These are phyloP conservation scores for Ramaria rubella DNA, from an alignment of 768 basidiomycete genomes.

Conservation along the genomic window DNA sequence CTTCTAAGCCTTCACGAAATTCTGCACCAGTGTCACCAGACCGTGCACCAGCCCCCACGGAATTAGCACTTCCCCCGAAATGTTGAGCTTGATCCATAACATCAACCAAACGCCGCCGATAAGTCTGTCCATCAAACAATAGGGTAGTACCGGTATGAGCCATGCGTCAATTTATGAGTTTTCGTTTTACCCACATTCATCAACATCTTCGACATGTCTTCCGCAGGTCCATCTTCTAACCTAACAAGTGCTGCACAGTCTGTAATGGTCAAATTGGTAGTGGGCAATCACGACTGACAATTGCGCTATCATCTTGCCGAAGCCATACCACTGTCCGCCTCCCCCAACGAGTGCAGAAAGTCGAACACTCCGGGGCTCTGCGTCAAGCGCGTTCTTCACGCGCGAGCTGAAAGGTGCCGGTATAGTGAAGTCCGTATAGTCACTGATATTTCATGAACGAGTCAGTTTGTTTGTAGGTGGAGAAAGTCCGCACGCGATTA, in stretches of 20 bases:
- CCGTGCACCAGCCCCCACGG: constrained; percentile 43
- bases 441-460: constrained; percentile 36
- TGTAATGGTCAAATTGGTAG: not conserved
- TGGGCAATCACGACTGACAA: constrained; percentile 45
- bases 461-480: not conserved
- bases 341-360: constrained; percentile 79
- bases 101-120: constrained; percentile 69
- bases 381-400: constrained; percentile 82
- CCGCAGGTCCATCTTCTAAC: constrained; percentile 66
- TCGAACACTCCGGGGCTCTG: constrained; percentile 80
- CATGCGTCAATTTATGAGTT: constrained; percentile 13
- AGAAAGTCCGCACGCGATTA: constrained; percentile 55
- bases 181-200: constrained; percentile 47
- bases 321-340: constrained; percentile 88
- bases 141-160: not conserved
- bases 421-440: constrained; percentile 85
- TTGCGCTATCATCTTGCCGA: constrained; percentile 79
- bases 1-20: constrained; percentile 88
- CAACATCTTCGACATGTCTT: constrained; percentile 65
- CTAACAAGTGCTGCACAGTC: constrained; percentile 33
- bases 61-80: constrained; percentile 64
- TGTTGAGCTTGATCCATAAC: constrained; percentile 85
- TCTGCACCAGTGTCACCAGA: constrained; percentile 56
- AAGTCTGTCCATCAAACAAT: constrained; percentile 45
- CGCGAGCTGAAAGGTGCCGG: constrained; percentile 69